phyloP scores from a whole-genome alignment of 164 flowering plant species.

The Malania oleifera region DNA sequence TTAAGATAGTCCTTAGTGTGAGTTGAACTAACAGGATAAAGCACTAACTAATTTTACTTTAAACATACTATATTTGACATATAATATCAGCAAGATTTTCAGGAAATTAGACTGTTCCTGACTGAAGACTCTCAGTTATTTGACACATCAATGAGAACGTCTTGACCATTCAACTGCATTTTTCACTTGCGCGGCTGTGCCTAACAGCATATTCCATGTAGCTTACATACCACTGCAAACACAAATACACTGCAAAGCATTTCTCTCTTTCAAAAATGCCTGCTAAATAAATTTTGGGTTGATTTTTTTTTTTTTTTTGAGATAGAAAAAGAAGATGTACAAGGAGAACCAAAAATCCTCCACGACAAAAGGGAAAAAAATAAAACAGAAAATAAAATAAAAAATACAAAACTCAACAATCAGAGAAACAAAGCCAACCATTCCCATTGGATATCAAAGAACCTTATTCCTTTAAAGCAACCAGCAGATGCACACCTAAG shows the following conservation, averaged over 20 bases:
- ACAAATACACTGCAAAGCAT: not conserved
- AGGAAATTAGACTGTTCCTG: not conserved
- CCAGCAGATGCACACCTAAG: no score
- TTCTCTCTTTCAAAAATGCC: not conserved
- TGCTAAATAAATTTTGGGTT: not conserved
- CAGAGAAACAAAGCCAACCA: no score
- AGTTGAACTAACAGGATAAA: slow-evolving; percentile 1
- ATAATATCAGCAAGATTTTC: not conserved
- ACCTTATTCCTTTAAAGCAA: no score
- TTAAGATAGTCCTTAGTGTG: not conserved
- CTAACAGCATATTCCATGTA: not conserved
- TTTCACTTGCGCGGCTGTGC: not conserved
- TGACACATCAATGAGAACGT: not conserved
- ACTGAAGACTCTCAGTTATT: not conserved
- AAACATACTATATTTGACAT: not conserved
- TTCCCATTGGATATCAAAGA: no score
- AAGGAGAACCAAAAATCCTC: no score
- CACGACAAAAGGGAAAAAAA: no score
- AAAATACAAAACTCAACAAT: no score
- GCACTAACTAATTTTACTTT: slow-evolving; percentile 2
- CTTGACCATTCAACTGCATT: not conserved
- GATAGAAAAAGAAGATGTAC: no score
- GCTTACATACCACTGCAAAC: slow-evolving; percentile 1
- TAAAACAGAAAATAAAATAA: no score
- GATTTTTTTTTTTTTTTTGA: no score